Conservation (phyloP, 2,329 filamentous ascomycete species). For the Ophiostoma sp. region DNA sequence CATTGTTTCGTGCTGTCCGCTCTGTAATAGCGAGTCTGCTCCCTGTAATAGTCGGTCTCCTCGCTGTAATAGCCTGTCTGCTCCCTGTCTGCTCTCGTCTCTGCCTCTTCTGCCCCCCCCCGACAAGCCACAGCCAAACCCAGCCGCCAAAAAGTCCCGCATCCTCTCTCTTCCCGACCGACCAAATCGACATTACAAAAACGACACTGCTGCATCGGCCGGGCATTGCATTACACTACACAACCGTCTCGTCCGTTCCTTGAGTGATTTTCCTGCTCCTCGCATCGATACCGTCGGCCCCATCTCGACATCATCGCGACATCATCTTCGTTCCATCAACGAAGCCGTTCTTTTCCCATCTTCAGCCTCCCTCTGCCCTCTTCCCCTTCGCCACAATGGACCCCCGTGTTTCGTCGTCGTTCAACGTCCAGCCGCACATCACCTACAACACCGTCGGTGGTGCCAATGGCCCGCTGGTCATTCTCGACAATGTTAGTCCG, state of each 20-base stretch:
- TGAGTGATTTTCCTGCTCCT: background rate
- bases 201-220: constrained; percentile 15
- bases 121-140: constrained; percentile 13
- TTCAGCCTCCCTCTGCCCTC: background rate
- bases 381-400: constrained; percentile 40
- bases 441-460: constrained; percentile 98
- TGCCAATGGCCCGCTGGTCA: constrained; percentile 95
- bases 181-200: constrained; percentile 10
- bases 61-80: background rate
- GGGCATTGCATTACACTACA: constrained; percentile 9
- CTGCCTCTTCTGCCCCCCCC: constrained; percentile 13
- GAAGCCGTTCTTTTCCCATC: no score
- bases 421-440: constrained; percentile 58
- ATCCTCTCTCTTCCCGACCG: constrained; percentile 8
- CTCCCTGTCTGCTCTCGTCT: background rate
- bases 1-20: background rate
- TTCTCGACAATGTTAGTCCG: constrained; percentile 79
- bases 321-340: background rate
- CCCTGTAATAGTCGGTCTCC: no score
- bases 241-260: background rate
- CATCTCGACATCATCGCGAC: background rate
- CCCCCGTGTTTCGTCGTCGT: constrained; percentile 54
- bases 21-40: no score
- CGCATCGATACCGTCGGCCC: background rate
- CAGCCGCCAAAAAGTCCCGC: constrained; percentile 20